Evolutionary conservation across 495 filamentous ascomycete species (phyloP), one percentile per base, ranked within the genome.

Genomic region (Xylaria curta): DNA sequence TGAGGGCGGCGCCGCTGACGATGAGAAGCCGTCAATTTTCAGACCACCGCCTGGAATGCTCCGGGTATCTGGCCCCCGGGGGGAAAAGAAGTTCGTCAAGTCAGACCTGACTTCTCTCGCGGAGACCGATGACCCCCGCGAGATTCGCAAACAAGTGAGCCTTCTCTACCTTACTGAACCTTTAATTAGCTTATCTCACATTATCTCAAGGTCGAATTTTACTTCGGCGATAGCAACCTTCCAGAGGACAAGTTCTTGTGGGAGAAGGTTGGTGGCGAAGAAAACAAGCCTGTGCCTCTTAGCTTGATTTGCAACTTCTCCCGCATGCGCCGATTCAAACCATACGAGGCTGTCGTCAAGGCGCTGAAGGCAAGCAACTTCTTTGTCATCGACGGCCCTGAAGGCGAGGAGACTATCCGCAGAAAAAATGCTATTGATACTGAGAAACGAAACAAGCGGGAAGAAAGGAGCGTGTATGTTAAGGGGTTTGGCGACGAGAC

Each of bases 221-320:
- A 98, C 84, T 97, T 99, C 82, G 92, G 92, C 70, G 93, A 97
- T 79, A 92, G 91, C 74, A 99, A 99, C 78, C 88, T 98, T 0
- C 91, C 91, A 54, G 87, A 87, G 74, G 96, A 99, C 82, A 92
- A 93, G 77, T 95, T 94, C 83, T 87, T 99, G 47, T 91, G 94
- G 83, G 81, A 87, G 69, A 83, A 90, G 77, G 91, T 93, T 33
- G 91, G 90, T 36, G 95, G 94, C 67, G 85, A 85, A 66, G 82
- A 89, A 72, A 99, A 98, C 85, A 88, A 90, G 69, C 84, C 95
- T 46, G 89, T 99, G 9, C 82, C 90, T 0, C 85, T 99, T 72
- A 90, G 89, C 61, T 81, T 89, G 58, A 87, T 99, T 69, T 88
- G 89, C 84, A 90, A 81, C 38, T 99, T 99, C 85, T 94, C 94